Conservation (phyloP, 2,329 filamentous ascomycete genomes). For the Trichoderma sp. region DNA sequence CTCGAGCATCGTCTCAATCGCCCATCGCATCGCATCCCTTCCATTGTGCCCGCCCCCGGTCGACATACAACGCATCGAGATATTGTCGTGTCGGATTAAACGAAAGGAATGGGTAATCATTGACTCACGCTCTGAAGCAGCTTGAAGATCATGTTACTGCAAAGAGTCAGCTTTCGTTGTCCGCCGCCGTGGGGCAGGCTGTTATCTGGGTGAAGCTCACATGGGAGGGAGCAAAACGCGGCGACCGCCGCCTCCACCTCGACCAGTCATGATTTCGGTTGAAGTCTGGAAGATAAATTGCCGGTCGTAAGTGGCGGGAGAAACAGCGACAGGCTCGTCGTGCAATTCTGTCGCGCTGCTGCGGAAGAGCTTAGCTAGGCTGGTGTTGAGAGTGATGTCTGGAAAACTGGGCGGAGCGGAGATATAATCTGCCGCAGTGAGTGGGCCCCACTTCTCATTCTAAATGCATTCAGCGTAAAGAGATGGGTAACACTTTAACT, state of each 20-base stretch:
- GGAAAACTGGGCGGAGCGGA: slow-evolving; percentile 17
- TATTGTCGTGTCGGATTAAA: background rate
- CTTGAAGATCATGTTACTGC: slow-evolving; percentile 65
- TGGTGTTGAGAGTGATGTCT: slow-evolving; percentile 18
- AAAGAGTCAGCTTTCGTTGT: slow-evolving; percentile 34
- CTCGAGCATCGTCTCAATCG: background rate
- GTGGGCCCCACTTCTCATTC: background rate
- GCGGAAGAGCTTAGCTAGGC: slow-evolving; percentile 14
- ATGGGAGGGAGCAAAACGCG: slow-evolving; percentile 64
- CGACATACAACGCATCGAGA: background rate
- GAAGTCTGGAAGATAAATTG: background rate
- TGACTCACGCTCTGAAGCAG: slow-evolving; percentile 67
- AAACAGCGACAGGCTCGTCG: background rate
- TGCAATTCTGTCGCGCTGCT: slow-evolving; percentile 5
- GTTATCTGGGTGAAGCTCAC: slow-evolving; percentile 36
- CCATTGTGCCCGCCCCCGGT: background rate
- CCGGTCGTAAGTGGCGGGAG: background rate
- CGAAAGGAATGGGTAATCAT: background rate
- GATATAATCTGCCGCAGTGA: slow-evolving; percentile 7
- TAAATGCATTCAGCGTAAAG: background rate
- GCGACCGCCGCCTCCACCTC: slow-evolving; percentile 62
- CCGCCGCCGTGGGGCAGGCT: background rate
- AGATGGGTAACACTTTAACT: background rate
- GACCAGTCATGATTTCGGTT: slow-evolving; percentile 56
- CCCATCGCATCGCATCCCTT: background rate